Base-by-base conservation (phyloP, 2,329 filamentous ascomycete genomes). In the Venturia nashicola region DNA sequence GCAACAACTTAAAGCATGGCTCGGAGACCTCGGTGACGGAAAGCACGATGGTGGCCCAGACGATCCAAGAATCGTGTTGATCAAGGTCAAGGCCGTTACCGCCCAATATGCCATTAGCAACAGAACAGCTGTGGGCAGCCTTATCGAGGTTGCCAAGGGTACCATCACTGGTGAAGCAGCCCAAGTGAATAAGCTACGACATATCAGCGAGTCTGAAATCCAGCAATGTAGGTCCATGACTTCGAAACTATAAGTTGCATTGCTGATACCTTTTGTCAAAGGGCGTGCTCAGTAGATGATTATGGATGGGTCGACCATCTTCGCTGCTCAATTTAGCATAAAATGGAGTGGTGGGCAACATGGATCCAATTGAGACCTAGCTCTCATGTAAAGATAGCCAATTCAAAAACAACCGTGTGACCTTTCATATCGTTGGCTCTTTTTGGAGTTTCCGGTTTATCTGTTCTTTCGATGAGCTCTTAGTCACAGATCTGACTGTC, bases 11-110 rank as follows among this genome's bases (percentile, higher is more conserved):
- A 92, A 91, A 79, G 88, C 89, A 0, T 96, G 91, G 91, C 71
- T 96, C 18, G 91, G 91, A 6, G 91, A 96, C 68, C 81, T 96
- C 20, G 88, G 87, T 27, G 65, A 66, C 23, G 91, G 90, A 59
- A 85, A 81, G 65, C 91, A 96, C 72, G 89, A 96, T 68, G 91
- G 91, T 34, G 86, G 88, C 1, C 86, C 87, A 66, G 83, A 90
- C 1, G 91, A 96, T 71, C 91, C 91, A 14, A 82, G 91, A 27
- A 90, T 96, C 68, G 89, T 85, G 46, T 76, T 96, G 67, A 96
- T 96, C 70, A 86, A 85, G 64, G 86, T 96, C 66, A 86, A 86
- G 78, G 82, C 86, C 18, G 80, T 82, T 68, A 88, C 88, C 1
- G 86, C 85, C 1, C 90, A 89, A 4, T 94, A 94, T 71, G 83